Base-by-base conservation (phyloP, 139 green algal genomes). In the Chlorella vulgaris region DNA sequence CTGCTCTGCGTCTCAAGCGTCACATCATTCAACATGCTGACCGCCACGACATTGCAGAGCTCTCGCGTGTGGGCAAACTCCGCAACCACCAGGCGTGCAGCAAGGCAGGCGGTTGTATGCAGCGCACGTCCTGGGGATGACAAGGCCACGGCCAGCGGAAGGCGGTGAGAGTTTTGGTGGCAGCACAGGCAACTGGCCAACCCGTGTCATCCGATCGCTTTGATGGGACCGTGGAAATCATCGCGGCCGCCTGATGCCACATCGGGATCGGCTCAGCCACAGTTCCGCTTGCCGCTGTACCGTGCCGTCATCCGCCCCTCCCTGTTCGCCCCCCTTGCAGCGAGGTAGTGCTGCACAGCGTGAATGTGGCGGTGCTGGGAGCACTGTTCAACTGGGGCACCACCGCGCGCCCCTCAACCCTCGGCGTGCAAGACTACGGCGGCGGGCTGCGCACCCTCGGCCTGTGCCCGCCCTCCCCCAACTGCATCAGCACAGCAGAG, bases 401-500 rank as follows among this genome's bases (percentile, higher is more conserved):
- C 15, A 75, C 84, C 8, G 86, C 87, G 0, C 85, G 93, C 0
- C 94, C 94, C 10, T 73, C 31, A 7, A 90, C 76, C 68, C 50
- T 97, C 22, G 93, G 93, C 60, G 3, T 91, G 22, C 73, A 89
- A 61, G 88, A 95, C 40, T 96, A 97, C 43, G 90, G 91, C 40
- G 85, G 85, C 68, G 84, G 84, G 78, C 71, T 95, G 10, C 86
- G 90, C 42, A 91, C 87, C 1, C 91, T 99, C 58, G 76, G 60
- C 3, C 87, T 99, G 40, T 99, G 96, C 88, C 94, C 95, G 7
- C 58, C 86, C 39, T 93, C 90, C 22, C 93, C 93, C 33, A 98
- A 98, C 89, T 99, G 96, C 91, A 94, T 99, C 29, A 91, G 87
- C 40, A 99, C 96, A 3, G 88, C 89, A 2, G 95, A 97, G 85